Evolutionary conservation across 768 basidiomycete genomes (phyloP), one percentile per base, ranked within the genome.

Genomic region (Naganishia friedmannii): DNA sequence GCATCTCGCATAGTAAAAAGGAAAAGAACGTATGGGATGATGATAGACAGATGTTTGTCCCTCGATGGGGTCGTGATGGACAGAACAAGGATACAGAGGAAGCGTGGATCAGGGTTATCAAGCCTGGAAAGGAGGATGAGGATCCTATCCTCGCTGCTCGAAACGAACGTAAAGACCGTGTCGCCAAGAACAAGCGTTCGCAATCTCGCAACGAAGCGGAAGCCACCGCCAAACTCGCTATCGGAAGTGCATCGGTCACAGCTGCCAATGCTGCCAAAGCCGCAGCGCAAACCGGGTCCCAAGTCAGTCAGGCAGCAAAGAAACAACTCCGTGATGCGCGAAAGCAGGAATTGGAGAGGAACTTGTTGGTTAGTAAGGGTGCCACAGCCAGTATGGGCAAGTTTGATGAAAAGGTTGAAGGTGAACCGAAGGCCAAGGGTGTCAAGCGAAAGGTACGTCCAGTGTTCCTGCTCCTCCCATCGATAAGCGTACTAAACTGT

Each of bases 361-460:
- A 89, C 1, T 83, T 96, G 29, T 87, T 90, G 9, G 85, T 88
- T 13, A 88, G 90, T 1, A 87, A 90, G 70, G 83, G 84, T 32
- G 93, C 93, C 71, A 99, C 96, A 0, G 96, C 93, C 0, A 94
- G 92, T 75, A 89, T 99, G 89, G 96, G 96, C 73, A 81, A 82
- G 77, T 99, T 96, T 75, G 95, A 98, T 80, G 89, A 87, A 73
- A 87, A 85, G 77, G 85, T 98, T 26, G 90, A 94, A 65, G 94
- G 94, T 15, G 96, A 99, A 82, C 90, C 91, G 80, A 93, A 92
- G 81, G 79, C 88, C 53, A 82, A 82, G 76, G 93, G 93, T 7
- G 83, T 93, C 56, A 98, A 97, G 84, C 87, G 96, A 76, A 97
- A 97, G 89, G 92, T 92, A 73, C 53, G 84, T 77, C 0, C n/a